A percentile compares a stretch with the other conserved stretches of the same genome.
Evolutionary conservation across 768 basidiomycete genomes (phyloP).

Genomic region (Lactarius hengduanensis): DNA sequence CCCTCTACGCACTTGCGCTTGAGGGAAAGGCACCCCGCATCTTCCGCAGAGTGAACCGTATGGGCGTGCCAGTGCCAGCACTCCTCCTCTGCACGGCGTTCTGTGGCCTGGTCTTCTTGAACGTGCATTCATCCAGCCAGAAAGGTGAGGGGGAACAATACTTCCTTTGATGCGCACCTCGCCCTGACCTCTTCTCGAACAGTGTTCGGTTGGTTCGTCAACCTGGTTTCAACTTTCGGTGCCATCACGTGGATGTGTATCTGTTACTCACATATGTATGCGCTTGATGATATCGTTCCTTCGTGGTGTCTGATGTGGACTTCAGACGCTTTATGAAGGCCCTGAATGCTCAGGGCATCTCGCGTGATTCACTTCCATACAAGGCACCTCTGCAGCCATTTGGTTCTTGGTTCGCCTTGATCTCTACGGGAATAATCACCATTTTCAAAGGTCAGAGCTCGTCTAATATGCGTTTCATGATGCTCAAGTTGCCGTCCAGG

Average conservation of each 20-base stretch:
- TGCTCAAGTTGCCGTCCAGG: slow-evolving; percentile 32
- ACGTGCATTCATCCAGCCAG: slow-evolving; percentile 49
- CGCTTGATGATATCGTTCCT: not conserved
- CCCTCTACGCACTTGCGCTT: slow-evolving; percentile 46
- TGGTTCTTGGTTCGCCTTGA: slow-evolving; percentile 58
- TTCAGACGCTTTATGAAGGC: slow-evolving; percentile 50
- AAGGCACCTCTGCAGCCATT: slow-evolving; percentile 64
- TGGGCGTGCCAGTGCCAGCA: slow-evolving; percentile 41
- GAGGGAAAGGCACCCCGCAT: slow-evolving; percentile 48
- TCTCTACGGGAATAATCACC: slow-evolving; percentile 50
- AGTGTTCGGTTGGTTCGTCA: slow-evolving; percentile 42
- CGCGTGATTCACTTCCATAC: slow-evolving; percentile 45
- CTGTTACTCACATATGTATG: slow-evolving; percentile 56
- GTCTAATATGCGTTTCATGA: slow-evolving; percentile 29
- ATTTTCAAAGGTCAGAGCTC: slow-evolving; percentile 50
- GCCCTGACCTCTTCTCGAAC: not conserved
- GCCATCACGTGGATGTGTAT: slow-evolving; percentile 48
- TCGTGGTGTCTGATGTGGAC: not conserved
- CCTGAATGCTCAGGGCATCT: slow-evolving; percentile 44
- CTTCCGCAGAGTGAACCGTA: slow-evolving; percentile 38
- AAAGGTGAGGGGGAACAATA: slow-evolving; percentile 40
- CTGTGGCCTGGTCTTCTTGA: slow-evolving; percentile 58
- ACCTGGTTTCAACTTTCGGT: slow-evolving; percentile 43
- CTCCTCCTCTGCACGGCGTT: slow-evolving; percentile 54
- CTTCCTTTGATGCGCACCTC: not conserved